Conservation (phyloP, 495 filamentous ascomycete genomes). For the Clohesyomyces aquaticus region DNA sequence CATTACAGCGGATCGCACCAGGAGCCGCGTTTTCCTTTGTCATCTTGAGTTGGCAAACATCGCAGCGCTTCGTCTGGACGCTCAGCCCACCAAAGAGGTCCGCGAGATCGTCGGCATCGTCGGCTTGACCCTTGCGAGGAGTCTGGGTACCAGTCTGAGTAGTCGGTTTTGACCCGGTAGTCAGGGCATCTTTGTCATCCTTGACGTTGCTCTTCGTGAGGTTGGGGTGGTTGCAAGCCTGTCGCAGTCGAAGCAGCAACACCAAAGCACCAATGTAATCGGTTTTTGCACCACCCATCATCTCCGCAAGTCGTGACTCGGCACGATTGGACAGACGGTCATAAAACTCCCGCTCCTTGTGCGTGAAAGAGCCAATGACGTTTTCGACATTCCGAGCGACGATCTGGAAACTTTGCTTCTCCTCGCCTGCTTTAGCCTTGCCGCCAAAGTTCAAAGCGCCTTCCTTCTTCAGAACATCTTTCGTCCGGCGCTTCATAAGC, state of each 20-base stretch:
- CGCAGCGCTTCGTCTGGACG: slow-evolving; percentile 81
- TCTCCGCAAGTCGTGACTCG: slow-evolving; percentile 79
- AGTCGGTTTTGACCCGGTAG: slow-evolving; percentile 56
- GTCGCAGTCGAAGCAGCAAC: slow-evolving; percentile 81
- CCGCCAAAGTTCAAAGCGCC: slow-evolving; percentile 73
- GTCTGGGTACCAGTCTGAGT: slow-evolving; percentile 49
- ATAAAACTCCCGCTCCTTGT: slow-evolving; percentile 82
- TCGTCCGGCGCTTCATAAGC: slow-evolving; percentile 96
- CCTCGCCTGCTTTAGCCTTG: slow-evolving; percentile 56
- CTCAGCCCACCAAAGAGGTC: slow-evolving; percentile 82
- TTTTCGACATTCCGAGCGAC: slow-evolving; percentile 84
- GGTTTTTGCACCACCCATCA: slow-evolving; percentile 75
- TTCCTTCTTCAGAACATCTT: slow-evolving; percentile 87
- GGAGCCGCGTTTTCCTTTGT: slow-evolving; percentile 58
- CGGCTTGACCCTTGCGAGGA: slow-evolving; percentile 51
- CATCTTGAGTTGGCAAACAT: slow-evolving; percentile 80
- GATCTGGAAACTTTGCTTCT: slow-evolving; percentile 73
- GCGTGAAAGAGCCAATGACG: slow-evolving; percentile 76
- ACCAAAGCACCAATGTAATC: slow-evolving; percentile 87
- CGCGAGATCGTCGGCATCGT: slow-evolving; percentile 80
- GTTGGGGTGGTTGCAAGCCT: slow-evolving; percentile 92
- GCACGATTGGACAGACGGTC: slow-evolving; percentile 79
- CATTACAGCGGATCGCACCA: slow-evolving; percentile 68
- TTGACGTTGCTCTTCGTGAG: slow-evolving; percentile 81
- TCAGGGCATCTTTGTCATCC: slow-evolving; percentile 82